These are phyloP conservation scores for Aspergillus sparsus DNA, from an alignment of 495 filamentous ascomycete genomes.

Conservation along the genomic window DNA sequence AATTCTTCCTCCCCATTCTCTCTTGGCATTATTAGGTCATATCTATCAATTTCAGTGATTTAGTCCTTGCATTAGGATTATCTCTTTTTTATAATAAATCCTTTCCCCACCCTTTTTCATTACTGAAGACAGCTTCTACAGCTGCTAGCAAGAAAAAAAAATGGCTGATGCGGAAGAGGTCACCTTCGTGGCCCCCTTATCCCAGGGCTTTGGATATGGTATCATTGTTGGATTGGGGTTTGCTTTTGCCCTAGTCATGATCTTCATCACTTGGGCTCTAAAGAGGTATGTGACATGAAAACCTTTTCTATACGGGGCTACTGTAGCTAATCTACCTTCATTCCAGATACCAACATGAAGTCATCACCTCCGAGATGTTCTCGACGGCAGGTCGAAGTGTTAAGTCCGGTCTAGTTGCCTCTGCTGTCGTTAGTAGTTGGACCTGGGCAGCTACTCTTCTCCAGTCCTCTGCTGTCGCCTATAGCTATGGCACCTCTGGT, in stretches of 20 bases:
- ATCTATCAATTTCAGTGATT: no score
- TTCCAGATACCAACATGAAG: slow-evolving; percentile 79
- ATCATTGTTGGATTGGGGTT: slow-evolving; percentile 77
- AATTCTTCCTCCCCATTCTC: not conserved
- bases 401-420: slow-evolving; percentile 90
- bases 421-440: slow-evolving; percentile 94
- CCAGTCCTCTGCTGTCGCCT: slow-evolving; percentile 89
- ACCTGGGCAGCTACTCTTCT: slow-evolving; percentile 68
- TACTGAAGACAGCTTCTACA: not conserved
- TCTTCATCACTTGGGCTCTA: slow-evolving; percentile 76
- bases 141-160: not conserved
- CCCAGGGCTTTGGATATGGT: slow-evolving; percentile 76
- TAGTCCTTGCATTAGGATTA: not conserved
- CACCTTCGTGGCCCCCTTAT: slow-evolving; percentile 57
- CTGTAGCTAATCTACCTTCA: not conserved
- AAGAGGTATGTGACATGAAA: slow-evolving; percentile 50
- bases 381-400: slow-evolving; percentile 91
- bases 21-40: not conserved
- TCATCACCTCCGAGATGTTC: slow-evolving; percentile 98
- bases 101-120: not conserved
- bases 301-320: no score
- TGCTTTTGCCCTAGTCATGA: slow-evolving; percentile 78
- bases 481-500: slow-evolving; percentile 88
- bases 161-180: slow-evolving; percentile 22
- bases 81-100: not conserved